These are phyloP conservation scores for Hemerocallis citrina DNA, from an alignment of 106 monocot species.

Conservation along the genomic window DNA sequence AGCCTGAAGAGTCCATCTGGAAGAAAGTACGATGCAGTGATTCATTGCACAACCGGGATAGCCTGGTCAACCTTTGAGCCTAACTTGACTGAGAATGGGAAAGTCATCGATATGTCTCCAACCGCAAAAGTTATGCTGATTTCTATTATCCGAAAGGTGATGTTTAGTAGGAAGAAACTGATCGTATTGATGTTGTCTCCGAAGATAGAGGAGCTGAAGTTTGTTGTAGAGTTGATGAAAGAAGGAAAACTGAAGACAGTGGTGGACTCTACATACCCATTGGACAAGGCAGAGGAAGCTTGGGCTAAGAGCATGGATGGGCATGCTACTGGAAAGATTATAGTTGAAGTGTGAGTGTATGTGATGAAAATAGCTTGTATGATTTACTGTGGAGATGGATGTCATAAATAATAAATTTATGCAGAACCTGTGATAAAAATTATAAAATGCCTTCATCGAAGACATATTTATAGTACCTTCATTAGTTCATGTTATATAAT, in stretches of 20 bases:
- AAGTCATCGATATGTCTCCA: slow-evolving; percentile 23
- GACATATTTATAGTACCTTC: too few relatives aligned
- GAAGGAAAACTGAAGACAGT: slow-evolving; percentile 40
- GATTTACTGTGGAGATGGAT: too few relatives aligned
- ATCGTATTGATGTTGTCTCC: slow-evolving; percentile 10
- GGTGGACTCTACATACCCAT: slow-evolving; percentile 22
- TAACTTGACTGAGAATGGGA: slow-evolving; percentile 15
- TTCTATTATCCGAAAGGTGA: slow-evolving; percentile 8
- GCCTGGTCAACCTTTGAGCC: slow-evolving; percentile 18
- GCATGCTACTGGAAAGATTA: slow-evolving; percentile 47
- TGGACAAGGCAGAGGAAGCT: slow-evolving; percentile 27
- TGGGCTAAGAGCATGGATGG: slow-evolving; percentile 35
- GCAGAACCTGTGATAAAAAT: too few relatives aligned
- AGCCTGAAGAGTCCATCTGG: slow-evolving; percentile 30
- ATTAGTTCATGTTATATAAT: too few relatives aligned
- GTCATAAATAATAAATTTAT: too few relatives aligned
- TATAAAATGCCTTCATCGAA: too few relatives aligned
- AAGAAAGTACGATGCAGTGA: slow-evolving; percentile 26
- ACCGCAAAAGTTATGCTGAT: neutral
- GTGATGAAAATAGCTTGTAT: too few relatives aligned
- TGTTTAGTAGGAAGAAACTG: slow-evolving; percentile 22
- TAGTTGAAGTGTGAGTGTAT: slow-evolving; percentile 26
- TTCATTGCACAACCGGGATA: slow-evolving; percentile 28
- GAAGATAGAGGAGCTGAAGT: slow-evolving; percentile 20
- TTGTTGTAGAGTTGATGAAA: slow-evolving; percentile 25